Conservation (phyloP, 352 stramenopile species). For the Hyaloperonospora arabidopsidis region DNA sequence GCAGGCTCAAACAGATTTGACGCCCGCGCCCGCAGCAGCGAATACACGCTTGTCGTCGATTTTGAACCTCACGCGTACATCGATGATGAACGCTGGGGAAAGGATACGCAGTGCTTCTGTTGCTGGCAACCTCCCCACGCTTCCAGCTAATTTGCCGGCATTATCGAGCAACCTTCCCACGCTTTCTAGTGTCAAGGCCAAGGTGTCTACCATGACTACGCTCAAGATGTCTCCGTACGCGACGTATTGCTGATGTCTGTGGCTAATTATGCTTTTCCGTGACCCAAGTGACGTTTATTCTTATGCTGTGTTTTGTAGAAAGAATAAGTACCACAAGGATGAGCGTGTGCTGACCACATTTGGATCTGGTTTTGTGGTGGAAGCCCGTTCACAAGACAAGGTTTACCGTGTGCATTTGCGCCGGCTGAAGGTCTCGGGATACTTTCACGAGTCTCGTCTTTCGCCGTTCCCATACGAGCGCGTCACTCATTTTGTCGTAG, state of each 20-base stretch:
- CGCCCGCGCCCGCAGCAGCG: constrained; percentile 19
- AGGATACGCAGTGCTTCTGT: constrained; percentile 57
- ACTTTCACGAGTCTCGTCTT: constrained; percentile 65
- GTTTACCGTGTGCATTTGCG: constrained; percentile 78
- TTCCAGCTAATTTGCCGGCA: constrained; percentile 25
- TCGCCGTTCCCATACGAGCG: constrained; percentile 73
- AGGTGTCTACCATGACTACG: constrained; percentile 59
- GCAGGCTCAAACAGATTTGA: constrained; percentile 37
- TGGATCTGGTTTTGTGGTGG: constrained; percentile 70
- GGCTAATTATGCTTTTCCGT: not conserved
- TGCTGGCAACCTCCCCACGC: constrained; percentile 38
- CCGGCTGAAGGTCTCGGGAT: constrained; percentile 59
- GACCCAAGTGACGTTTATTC: constrained; percentile 1
- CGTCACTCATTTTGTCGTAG: constrained; percentile 80
- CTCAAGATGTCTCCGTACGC: constrained; percentile 64
- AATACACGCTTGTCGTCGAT: constrained; percentile 68
- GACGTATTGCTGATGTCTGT: not conserved
- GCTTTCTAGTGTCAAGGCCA: constrained; percentile 59
- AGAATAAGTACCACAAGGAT: constrained; percentile 59
- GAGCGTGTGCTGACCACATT: constrained; percentile 72
- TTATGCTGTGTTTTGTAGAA: constrained; percentile 26
- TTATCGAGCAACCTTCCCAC: constrained; percentile 45
- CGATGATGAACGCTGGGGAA: constrained; percentile 55
- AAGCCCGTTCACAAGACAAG: constrained; percentile 45
- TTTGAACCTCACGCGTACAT: constrained; percentile 62